These are phyloP conservation scores for Boletus rubroflammeus DNA, from an alignment of 768 basidiomycete species.

Conservation along the genomic window DNA sequence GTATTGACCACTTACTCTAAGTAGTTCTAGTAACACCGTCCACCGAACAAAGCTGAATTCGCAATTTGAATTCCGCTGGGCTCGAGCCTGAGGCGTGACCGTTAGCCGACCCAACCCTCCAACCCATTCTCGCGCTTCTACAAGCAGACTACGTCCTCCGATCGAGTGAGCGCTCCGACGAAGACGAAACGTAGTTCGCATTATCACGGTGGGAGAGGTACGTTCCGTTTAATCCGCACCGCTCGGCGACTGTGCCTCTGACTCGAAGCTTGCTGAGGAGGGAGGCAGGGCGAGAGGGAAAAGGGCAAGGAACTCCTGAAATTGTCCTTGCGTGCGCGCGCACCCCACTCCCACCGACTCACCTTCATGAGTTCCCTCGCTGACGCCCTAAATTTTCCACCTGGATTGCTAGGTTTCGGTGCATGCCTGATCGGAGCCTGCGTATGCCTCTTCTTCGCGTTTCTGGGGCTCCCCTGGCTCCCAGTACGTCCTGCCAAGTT, in stretches of 20 bases:
- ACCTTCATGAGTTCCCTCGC: background rate
- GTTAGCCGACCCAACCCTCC: slow-evolving; percentile 34
- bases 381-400: background rate
- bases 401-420: slow-evolving; percentile 84
- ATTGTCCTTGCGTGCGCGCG: background rate
- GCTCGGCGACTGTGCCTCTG: background rate
- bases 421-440: slow-evolving; percentile 86
- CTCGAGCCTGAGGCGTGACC: slow-evolving; percentile 58
- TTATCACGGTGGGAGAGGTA: slow-evolving; percentile 92
- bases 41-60: slow-evolving; percentile 68
- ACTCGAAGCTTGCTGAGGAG: background rate
- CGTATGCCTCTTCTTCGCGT: slow-evolving; percentile 91
- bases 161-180: slow-evolving; percentile 77
- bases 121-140: slow-evolving; percentile 89
- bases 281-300: no score
- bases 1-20: no score
- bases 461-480: slow-evolving; percentile 69
- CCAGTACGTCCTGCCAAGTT: slow-evolving; percentile 85
- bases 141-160: slow-evolving; percentile 84
- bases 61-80: slow-evolving; percentile 84
- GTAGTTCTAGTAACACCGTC: no score
- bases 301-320: no score
- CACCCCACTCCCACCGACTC: no score
- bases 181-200: slow-evolving; percentile 95
- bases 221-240: background rate